phyloP scores from a whole-genome alignment of 345 rosid species.

The Schrenkiella parvula region DNA sequence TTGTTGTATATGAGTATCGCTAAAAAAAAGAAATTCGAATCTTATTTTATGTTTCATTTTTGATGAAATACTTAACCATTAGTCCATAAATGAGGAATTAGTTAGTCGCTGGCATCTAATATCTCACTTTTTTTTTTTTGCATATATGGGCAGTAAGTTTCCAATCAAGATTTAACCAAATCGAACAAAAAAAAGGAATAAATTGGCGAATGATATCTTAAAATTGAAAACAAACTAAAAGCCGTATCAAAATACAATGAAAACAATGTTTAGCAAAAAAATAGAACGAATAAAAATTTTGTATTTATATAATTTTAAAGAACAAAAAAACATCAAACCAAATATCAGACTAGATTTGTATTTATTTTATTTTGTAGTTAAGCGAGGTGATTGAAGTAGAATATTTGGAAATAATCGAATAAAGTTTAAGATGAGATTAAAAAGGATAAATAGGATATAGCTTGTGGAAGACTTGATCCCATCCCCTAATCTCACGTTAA shows the following conservation, averaged over 20 bases:
- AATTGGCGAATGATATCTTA: too few species aligned
- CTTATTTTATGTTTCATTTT: background rate
- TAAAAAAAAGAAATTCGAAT: background rate
- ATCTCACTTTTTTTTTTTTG: too few species aligned
- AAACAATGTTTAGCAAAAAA: too few species aligned
- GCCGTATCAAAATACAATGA: background rate
- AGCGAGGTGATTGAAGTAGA: background rate
- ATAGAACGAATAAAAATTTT: background rate
- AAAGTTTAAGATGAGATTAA: conserved; percentile 2
- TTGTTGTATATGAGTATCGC: conserved; percentile 13
- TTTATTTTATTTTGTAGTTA: background rate
- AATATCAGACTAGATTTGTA: background rate
- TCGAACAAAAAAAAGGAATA: background rate
- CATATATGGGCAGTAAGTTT: background rate
- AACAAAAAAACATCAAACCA: background rate
- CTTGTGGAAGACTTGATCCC: conserved; percentile 31
- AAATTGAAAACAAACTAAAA: background rate
- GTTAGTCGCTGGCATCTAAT: conserved; percentile 22
- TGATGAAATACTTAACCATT: background rate
- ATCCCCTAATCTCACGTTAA: conserved; percentile 36
- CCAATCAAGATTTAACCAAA: background rate
- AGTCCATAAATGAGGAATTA: conserved; percentile 24
- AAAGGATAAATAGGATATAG: conserved; percentile 6
- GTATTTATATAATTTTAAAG: background rate
- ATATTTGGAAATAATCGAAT: background rate